phyloP scores from a whole-genome alignment of 371 early-diverging fungal species.

The Circinella umbellata region DNA sequence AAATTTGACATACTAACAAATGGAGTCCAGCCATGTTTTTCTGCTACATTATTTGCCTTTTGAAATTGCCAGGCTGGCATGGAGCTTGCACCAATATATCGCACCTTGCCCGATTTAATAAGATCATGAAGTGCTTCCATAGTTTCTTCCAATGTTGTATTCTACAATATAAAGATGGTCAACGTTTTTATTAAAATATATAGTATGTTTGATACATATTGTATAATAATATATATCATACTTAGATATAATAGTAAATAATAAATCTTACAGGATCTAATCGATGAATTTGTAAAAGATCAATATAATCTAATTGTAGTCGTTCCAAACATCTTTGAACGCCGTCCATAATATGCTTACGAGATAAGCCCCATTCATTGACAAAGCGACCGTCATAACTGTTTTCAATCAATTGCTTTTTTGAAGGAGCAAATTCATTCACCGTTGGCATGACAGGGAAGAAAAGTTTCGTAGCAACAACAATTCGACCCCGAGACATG shows the following conservation, averaged over 20 bases:
- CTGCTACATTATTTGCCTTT: conserved; percentile 46
- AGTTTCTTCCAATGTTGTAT: conserved; percentile 52
- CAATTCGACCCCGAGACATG: conserved; percentile 44
- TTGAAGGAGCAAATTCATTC: neutral
- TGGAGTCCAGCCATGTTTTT: conserved; percentile 56
- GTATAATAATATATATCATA: neutral
- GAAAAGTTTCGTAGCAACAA: conserved; percentile 43
- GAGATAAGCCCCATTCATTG: conserved; percentile 49
- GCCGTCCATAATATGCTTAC: conserved; percentile 60
- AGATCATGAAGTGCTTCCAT: conserved; percentile 63
- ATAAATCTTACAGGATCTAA: conserved; percentile 27
- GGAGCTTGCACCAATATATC: conserved; percentile 46
- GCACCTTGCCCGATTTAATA: conserved; percentile 53
- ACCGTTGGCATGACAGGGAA: conserved; percentile 3
- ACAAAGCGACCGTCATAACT: neutral
- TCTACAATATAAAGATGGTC: neutral
- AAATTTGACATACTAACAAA: conserved; percentile 58
- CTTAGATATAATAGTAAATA: neutral
- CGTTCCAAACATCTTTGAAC: conserved; percentile 55
- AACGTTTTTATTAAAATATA: too few species aligned
- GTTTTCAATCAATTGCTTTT: neutral
- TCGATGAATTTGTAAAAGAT: conserved; percentile 67
- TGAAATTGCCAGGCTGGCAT: conserved; percentile 48
- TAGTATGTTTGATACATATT: neutral
- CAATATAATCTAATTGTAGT: conserved; percentile 61